Percentiles rank a stretch among this genome's conserved stretches.
These are phyloP conservation scores for Aspergillus bombycis DNA, from an alignment of 2,329 filamentous ascomycete species.

Conservation along the genomic window DNA sequence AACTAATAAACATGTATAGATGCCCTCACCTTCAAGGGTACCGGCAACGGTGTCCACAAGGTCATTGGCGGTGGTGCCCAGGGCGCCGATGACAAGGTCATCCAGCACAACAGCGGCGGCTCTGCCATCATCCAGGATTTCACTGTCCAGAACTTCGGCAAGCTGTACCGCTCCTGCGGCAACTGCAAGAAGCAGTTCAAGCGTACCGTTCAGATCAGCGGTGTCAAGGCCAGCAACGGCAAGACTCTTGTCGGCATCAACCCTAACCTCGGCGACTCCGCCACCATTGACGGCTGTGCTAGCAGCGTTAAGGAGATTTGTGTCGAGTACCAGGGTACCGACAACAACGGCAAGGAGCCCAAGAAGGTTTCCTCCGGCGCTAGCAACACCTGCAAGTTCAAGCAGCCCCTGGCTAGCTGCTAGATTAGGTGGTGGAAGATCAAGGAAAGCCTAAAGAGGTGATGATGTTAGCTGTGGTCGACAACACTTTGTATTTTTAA, in stretches of 20 bases:
- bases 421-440: background rate
- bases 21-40: slow-evolving; percentile 6
- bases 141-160: slow-evolving; percentile 45
- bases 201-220: slow-evolving; percentile 4
- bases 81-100: slow-evolving; percentile 40
- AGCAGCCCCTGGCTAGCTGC: background rate
- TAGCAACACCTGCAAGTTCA: slow-evolving; percentile 7
- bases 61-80: slow-evolving; percentile 35
- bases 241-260: slow-evolving; percentile 9
- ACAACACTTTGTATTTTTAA: background rate
- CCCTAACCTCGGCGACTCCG: slow-evolving; percentile 6
- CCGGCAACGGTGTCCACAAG: background rate
- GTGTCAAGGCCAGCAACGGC: slow-evolving; percentile 5
- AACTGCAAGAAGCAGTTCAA: slow-evolving; percentile 37
- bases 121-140: slow-evolving; percentile 41
- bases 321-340: slow-evolving; percentile 6
- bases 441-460: background rate
- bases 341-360: slow-evolving; percentile 5
- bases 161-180: slow-evolving; percentile 54
- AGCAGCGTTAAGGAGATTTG: slow-evolving; percentile 4
- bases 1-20: background rate
- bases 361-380: slow-evolving; percentile 1
- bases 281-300: slow-evolving; percentile 5
- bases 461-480: background rate
- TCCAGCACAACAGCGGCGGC: slow-evolving; percentile 41